Percentiles rank a stretch among this genome's conserved stretches.
These are phyloP conservation scores for Phalaenopsis aphrodite DNA, from an alignment of 106 monocot genomes.

Conservation along the genomic window DNA sequence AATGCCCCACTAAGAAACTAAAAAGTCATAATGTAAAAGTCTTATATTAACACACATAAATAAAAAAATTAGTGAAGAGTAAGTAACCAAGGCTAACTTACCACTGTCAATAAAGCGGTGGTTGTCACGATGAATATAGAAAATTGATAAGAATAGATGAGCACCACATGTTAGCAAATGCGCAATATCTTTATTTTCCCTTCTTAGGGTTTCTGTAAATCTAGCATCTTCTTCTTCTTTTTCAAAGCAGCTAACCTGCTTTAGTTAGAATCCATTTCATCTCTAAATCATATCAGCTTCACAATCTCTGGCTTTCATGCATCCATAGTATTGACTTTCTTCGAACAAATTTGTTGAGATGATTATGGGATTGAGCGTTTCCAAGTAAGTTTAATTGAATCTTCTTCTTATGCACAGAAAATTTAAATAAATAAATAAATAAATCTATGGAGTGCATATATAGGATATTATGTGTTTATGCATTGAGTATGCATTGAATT, in stretches of 20 bases:
- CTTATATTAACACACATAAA: background rate
- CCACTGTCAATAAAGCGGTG: constrained; percentile 1
- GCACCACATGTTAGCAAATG: constrained; percentile 2
- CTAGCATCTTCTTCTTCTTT: background rate
- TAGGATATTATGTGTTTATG: background rate
- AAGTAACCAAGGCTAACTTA: background rate
- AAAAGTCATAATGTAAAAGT: no score
- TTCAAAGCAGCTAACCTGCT: background rate
- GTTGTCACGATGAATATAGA: background rate
- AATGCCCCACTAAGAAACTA: no score
- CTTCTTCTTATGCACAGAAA: background rate
- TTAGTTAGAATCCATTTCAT: background rate
- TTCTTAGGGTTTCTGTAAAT: constrained; percentile 1
- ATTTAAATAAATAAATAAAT: background rate
- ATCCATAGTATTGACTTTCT: no score
- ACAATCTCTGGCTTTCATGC: no score
- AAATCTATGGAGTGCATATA: background rate
- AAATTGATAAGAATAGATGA: background rate
- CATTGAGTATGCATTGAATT: no score
- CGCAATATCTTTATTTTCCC: background rate
- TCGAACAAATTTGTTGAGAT: background rate
- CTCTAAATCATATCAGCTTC: background rate
- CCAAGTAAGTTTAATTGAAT: background rate
- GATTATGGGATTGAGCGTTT: background rate
- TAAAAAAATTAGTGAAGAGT: no score